Conservation (phyloP, 2,329 filamentous ascomycete species). For the Phialocephala subalpina region DNA sequence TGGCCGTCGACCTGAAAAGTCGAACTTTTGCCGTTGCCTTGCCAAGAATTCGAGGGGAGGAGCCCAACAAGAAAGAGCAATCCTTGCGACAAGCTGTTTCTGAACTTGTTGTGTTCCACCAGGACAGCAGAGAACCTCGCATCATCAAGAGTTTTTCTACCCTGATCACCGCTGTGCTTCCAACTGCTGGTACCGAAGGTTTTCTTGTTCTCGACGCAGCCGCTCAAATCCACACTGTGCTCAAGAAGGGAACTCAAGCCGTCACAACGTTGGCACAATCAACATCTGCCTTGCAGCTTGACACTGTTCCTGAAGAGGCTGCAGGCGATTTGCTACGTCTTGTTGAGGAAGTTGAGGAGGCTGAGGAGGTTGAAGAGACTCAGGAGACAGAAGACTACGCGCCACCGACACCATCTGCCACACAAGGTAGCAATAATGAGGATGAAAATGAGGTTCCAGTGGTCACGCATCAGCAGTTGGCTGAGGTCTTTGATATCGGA, state of each 20-base stretch:
- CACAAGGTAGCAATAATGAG: constrained; percentile 53
- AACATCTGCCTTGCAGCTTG: constrained; percentile 54
- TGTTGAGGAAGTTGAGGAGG: constrained; percentile 42
- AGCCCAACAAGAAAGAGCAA: constrained; percentile 32
- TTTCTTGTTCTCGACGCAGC: constrained; percentile 80
- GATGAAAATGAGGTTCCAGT: constrained; percentile 65
- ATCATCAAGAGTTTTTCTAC: constrained; percentile 63
- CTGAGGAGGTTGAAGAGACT: constrained; percentile 42
- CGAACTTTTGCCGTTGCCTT: constrained; percentile 72
- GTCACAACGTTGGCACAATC: constrained; percentile 61
- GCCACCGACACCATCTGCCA: constrained; percentile 41
- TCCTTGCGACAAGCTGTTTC: constrained; percentile 54
- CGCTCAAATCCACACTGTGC: constrained; percentile 73
- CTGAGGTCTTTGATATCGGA: constrained; percentile 74
- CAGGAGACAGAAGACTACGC: neutral
- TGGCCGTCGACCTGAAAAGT: constrained; percentile 74
- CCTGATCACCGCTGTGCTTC: constrained; percentile 71
- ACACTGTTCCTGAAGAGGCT: constrained; percentile 40
- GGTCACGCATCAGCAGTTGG: constrained; percentile 72
- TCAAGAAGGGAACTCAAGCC: constrained; percentile 64
- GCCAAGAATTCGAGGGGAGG: constrained; percentile 33
- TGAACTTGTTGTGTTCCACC: constrained; percentile 71
- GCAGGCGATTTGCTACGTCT: constrained; percentile 31
- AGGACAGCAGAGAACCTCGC: constrained; percentile 65
- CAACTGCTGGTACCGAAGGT: constrained; percentile 70